Evolutionary conservation across 768 basidiomycete species (phyloP), one percentile per base, ranked within the genome.

Genomic region (Suillus ampliporus): DNA sequence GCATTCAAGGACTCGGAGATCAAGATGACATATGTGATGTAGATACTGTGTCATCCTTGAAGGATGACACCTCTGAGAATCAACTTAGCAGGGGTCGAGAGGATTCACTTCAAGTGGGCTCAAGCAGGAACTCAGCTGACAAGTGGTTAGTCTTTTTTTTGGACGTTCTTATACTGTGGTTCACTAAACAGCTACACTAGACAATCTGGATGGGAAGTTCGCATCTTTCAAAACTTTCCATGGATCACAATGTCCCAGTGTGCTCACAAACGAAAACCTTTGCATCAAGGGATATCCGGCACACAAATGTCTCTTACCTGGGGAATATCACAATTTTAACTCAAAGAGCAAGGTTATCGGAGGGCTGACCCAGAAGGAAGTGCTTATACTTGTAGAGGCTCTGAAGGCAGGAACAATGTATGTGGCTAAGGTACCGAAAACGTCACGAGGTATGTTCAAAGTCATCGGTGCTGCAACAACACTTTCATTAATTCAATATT

Each of bases 361-460:
- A 44, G 43, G 43, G 43, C 9, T 44, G 43, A 44, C n/a, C n/a
- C 43, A 44, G n/a, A 44, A 44, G 43, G 43, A 44, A n/a, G n/a
- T 44, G 2, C 2, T 8, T 44, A n/a, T n/a, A 44, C n/a, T 44
- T 44, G 43, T 44, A 44, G 43, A 44, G 19, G 43, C 43, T n/a
- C 43, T 44, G n/a, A 44, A 44, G 43, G 43, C n/a, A 19, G 43
- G 43, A 44, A 44, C 9, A n/a, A 44, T 44, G 43, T n/a, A 8
- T 4, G 43, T 44, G n/a, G 43, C 1, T n/a, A 44, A 44, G 8
- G n/a, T 44, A n/a, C 43, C n/a, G 8, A 44, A 44, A 44, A 8
- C 4, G 2, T 44, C 43, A 44, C 8, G 19, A n/a, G 43, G 43
- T n/a, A 44, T 44, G 43, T 44, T 44, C n/a, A n/a, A 44, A n/a